phyloP scores from a whole-genome alignment of 2,329 filamentous ascomycete genomes.

The Fusarium chaquense region DNA sequence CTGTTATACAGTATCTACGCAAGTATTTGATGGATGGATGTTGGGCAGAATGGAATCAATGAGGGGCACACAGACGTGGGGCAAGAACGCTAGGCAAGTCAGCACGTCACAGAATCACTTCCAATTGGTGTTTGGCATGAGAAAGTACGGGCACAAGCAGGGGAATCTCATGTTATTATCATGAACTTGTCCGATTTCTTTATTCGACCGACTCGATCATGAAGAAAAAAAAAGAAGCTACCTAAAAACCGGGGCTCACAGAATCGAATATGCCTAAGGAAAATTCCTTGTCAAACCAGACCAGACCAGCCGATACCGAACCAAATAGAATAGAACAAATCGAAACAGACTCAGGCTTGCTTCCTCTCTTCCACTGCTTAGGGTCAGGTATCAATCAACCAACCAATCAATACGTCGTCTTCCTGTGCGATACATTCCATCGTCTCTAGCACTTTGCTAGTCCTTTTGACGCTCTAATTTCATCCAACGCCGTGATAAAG shows the following conservation, averaged over 20 bases:
- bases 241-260: slow-evolving; percentile 37
- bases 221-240: slow-evolving; percentile 33
- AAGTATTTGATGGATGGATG: slow-evolving; percentile 28
- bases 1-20: slow-evolving; percentile 7
- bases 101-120: slow-evolving; percentile 39
- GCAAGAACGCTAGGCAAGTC: slow-evolving; percentile 43
- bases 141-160: slow-evolving; percentile 11
- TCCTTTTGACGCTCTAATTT: slow-evolving; percentile 39
- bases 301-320: slow-evolving; percentile 14
- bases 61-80: slow-evolving; percentile 44
- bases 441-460: slow-evolving; percentile 16
- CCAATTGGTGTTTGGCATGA: slow-evolving; percentile 26
- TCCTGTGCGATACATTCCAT: slow-evolving; percentile 33
- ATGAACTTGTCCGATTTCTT: slow-evolving; percentile 42
- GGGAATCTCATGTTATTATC: slow-evolving; percentile 29
- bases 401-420: slow-evolving; percentile 23
- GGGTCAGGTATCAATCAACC: slow-evolving; percentile 33
- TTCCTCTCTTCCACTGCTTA: slow-evolving; percentile 22
- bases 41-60: slow-evolving; percentile 28
- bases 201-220: slow-evolving; percentile 34
- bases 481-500: slow-evolving; percentile 45
- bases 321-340: slow-evolving; percentile 21
- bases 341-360: slow-evolving; percentile 23
- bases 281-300: slow-evolving; percentile 23
- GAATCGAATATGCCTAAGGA: slow-evolving; percentile 35